Evolutionary conservation across 257 asterid genomes (phyloP).

Genomic region (Anisodus tanguticus): DNA sequence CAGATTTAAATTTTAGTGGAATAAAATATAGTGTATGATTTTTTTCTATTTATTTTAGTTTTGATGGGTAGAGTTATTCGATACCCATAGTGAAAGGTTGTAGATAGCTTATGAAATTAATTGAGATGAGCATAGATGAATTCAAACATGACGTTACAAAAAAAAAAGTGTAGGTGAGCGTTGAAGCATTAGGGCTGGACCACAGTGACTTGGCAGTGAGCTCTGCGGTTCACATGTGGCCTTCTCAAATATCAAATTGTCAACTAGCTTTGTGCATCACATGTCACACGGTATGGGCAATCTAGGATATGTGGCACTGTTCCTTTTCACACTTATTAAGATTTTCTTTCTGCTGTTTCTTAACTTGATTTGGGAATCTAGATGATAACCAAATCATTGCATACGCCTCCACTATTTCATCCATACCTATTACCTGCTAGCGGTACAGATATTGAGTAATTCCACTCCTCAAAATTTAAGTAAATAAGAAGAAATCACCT

Average conservation of each 20-base stretch:
- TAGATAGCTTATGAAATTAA: neutral
- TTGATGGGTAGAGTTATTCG: neutral
- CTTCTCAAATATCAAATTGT: slow-evolving; percentile 15
- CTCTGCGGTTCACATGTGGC: slow-evolving; percentile 25
- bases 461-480: neutral
- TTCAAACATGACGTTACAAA: fast-evolving
- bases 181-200: neutral
- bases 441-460: neutral
- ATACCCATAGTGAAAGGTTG: neutral
- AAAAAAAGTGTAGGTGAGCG: neutral
- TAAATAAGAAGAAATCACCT: neutral
- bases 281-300: slow-evolving; percentile 24
- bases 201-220: slow-evolving; percentile 22
- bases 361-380: too few species aligned
- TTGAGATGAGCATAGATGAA: neutral
- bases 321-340: slow-evolving; percentile 23
- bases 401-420: neutral
- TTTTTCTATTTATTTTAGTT: neutral
- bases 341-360: slow-evolving; percentile 21
- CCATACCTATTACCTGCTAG: neutral
- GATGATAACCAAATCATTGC: neutral
- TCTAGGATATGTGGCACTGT: slow-evolving; percentile 26
- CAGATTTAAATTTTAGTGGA: neutral
- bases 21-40: neutral
- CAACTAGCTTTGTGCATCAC: slow-evolving; percentile 25